phyloP scores from a whole-genome alignment of 192 early-diverging fungal genomes.

The Paraglomus brasilianum region DNA sequence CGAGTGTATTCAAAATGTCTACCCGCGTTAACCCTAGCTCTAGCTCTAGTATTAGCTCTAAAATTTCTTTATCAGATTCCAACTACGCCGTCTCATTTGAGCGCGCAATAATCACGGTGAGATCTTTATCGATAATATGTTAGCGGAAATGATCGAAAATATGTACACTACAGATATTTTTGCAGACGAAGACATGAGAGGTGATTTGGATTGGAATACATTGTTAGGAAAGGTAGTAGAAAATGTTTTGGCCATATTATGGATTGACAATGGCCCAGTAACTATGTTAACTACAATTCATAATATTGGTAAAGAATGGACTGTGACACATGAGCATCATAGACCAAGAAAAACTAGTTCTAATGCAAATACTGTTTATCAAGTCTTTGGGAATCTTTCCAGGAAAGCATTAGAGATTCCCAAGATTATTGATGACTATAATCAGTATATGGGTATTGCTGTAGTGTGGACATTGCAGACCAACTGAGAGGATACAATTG shows the following conservation, averaged over 20 bases:
- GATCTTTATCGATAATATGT: too few species aligned
- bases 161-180: neutral
- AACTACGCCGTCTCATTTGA: too few species aligned
- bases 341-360: neutral
- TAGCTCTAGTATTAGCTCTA: too few species aligned
- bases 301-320: neutral
- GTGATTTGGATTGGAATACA: slow-evolving; percentile 30
- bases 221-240: slow-evolving; percentile 16
- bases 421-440: slow-evolving; percentile 32
- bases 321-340: neutral
- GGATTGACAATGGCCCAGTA: slow-evolving; percentile 39
- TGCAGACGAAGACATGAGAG: too few species aligned
- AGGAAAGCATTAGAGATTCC: slow-evolving; percentile 28
- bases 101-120: too few species aligned
- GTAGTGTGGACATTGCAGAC: slow-evolving; percentile 32
- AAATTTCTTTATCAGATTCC: too few species aligned
- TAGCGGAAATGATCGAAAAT: too few species aligned
- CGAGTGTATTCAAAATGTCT: too few species aligned
- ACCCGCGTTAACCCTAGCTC: too few species aligned
- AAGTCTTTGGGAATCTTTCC: slow-evolving; percentile 25
- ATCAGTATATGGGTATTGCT: slow-evolving; percentile 24
- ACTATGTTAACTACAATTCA: slow-evolving; percentile 42
- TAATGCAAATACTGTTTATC: slow-evolving; percentile 17
- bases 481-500: slow-evolving; percentile 23
- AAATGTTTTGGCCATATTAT: slow-evolving; percentile 24